Base-by-base conservation (phyloP, 192 early-diverging fungal genomes). In the Coemansia sp. region DNA sequence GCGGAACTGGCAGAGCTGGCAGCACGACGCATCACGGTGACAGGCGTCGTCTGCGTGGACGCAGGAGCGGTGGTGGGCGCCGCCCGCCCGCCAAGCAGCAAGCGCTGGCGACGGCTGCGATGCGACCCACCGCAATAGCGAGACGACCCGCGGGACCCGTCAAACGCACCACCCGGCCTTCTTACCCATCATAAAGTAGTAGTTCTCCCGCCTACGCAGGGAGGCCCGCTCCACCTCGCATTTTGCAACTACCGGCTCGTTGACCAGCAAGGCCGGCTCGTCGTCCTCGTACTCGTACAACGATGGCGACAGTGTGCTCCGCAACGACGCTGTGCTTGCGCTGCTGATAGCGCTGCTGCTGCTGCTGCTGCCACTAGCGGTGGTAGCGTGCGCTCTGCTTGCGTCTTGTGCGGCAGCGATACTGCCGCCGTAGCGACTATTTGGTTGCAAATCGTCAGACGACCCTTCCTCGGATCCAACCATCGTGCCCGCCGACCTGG, bases 151-250 rank as follows among this genome's bases (percentile, higher is more conserved):
- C n/a, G n/a, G n/a, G n/a, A n/a, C n/a, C 8, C 69, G 78, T 84
- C 83, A 84, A 84, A 84, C 72, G 69, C 72, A 84, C 83, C 83
- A 84, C 83, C 83, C 83, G 41, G 63, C 26, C 74, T 84, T 77
- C 76, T 80, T 84, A 26, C 83, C 83, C 83, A 74, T 68, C 66
- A 72, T 76, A 69, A 57, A 80, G 67, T 74, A 84, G 67, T 77
- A 84, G 69, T 71, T 74, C 55, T 84, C 83, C 18, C 72, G 77
- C 58, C 71, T 59, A 47, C 72, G 65, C 32, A 58, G 70, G 47
- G 73, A 63, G 5, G 82, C 56, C 21, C 82, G 71, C 74, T 79
- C 71, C n/a, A 79, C 73, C 41, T 67, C 68, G 77, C 74, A 84
- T 68, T 79, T 72, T 26, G 82, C 77, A 46, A 68, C 61, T 19